These are phyloP conservation scores for Oryza nivara DNA, from an alignment of 176 grass and related monocot genomes.

Conservation along the genomic window DNA sequence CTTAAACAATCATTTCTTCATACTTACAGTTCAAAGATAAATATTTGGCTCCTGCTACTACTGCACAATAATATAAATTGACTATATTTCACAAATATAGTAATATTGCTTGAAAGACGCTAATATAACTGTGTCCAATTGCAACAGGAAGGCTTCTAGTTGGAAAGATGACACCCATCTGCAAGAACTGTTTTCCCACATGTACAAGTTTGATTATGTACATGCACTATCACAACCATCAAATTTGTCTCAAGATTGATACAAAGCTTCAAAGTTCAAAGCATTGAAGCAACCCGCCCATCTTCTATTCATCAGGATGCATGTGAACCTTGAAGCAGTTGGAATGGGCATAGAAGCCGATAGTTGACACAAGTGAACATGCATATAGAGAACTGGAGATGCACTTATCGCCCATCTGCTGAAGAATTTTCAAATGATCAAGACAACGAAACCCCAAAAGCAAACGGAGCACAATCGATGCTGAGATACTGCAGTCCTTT, in stretches of 20 bases:
- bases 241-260: neutral
- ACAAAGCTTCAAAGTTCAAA: neutral
- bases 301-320: neutral
- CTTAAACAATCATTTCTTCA: neutral
- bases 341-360: neutral
- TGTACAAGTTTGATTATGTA: neutral
- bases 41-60: neutral
- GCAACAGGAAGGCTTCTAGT: neutral
- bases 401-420: neutral
- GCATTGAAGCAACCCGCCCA: neutral
- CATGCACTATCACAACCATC: neutral
- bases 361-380: neutral
- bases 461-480: neutral
- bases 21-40: neutral
- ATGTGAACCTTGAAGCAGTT: neutral
- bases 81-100: neutral
- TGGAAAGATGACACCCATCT: neutral
- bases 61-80: neutral
- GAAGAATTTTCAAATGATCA: neutral
- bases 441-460: neutral
- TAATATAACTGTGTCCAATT: neutral
- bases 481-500: slow-evolving; percentile 6
- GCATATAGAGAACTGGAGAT: neutral
- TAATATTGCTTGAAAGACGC: neutral
- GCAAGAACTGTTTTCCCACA: neutral